Conservation (phyloP, 1,284 basidiomycete species). For the Ganoderma lucidum region DNA sequence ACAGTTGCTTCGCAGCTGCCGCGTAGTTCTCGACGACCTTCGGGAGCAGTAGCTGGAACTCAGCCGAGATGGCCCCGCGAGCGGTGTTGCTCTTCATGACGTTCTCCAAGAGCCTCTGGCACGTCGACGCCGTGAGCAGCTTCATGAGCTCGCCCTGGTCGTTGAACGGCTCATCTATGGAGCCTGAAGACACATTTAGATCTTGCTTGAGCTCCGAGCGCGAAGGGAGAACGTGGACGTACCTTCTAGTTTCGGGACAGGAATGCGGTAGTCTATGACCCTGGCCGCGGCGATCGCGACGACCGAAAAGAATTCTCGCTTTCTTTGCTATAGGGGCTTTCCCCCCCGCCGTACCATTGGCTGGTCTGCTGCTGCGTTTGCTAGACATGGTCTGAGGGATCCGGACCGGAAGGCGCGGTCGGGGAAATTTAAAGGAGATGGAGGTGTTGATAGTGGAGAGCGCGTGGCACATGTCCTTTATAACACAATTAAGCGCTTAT, state of each 20-base stretch:
- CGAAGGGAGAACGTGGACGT: neutral
- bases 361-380: neutral
- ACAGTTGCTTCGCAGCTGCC: neutral
- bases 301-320: neutral
- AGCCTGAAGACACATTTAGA: neutral
- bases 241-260: constrained; percentile 1
- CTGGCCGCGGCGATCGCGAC: neutral
- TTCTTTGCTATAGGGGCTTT: neutral
- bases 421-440: neutral
- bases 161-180: neutral
- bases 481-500: constrained; percentile 1
- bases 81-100: neutral
- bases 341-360: neutral
- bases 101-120: neutral
- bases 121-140: neutral
- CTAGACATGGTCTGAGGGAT: neutral
- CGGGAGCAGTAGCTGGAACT: neutral
- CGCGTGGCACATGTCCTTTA: neutral
- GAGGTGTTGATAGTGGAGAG: neutral
- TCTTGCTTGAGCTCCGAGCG: neutral
- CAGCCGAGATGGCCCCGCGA: neutral
- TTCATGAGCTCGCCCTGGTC: neutral
- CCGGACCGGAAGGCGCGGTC: neutral
- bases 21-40: neutral
- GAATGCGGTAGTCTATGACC: neutral